Conservation (phyloP, 768 basidiomycete species). For the Botryobasidium botryosum region DNA sequence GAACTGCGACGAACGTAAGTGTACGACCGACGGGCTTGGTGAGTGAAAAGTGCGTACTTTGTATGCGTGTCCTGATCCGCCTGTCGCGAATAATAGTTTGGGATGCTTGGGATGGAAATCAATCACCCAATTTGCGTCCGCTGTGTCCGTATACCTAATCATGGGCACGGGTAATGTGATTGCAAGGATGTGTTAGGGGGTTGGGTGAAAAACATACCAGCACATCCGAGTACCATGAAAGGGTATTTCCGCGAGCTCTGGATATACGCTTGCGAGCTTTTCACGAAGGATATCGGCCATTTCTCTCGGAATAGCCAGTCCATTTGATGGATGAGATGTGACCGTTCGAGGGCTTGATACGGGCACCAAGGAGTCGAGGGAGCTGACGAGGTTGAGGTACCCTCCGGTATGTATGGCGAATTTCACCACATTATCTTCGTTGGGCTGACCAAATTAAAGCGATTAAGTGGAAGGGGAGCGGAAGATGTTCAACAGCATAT, state of each 20-base stretch:
- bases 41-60: constrained; percentile 32
- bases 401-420: constrained; percentile 63
- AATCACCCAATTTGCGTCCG: constrained; percentile 80
- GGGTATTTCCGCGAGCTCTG: constrained; percentile 55
- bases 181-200: not conserved
- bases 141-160: constrained; percentile 74
- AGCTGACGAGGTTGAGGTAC: constrained; percentile 32
- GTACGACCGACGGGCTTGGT: constrained; percentile 8
- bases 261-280: constrained; percentile 44
- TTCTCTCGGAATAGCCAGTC: constrained; percentile 46
- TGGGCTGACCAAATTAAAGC: constrained; percentile 33
- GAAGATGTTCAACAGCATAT: not conserved
- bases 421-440: constrained; percentile 52
- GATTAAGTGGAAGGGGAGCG: not conserved
- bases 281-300: constrained; percentile 34
- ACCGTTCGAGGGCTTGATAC: constrained; percentile 63
- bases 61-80: constrained; percentile 76
- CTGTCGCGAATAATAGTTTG: constrained; percentile 65
- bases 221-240: constrained; percentile 66
- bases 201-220: constrained; percentile 38
- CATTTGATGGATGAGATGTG: constrained; percentile 36
- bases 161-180: not conserved
- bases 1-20: constrained; percentile 36
- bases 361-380: no score
- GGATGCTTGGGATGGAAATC: constrained; percentile 45